Evolutionary conservation across 2,329 filamentous ascomycete genomes (phyloP).

Genomic region (Sporothrix schenckii): DNA sequence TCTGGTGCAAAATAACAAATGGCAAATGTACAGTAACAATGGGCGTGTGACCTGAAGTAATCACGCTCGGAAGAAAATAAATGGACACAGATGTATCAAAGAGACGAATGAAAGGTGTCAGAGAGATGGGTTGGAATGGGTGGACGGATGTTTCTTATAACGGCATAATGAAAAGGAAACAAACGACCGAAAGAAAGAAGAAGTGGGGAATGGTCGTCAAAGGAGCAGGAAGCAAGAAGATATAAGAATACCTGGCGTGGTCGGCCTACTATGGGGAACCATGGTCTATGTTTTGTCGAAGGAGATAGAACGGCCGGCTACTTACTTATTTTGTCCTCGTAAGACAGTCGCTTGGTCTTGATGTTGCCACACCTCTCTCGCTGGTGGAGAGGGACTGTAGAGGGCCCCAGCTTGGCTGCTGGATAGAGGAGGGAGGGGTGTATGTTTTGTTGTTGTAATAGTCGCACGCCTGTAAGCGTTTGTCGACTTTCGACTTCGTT

Average conservation of each 20-base stretch:
- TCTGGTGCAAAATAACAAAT: background rate
- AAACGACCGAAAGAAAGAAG: background rate
- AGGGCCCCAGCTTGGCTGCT: background rate
- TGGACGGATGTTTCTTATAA: background rate
- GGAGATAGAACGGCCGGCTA: conserved; percentile 23
- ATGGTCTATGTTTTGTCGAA: background rate
- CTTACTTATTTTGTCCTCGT: conserved; percentile 24
- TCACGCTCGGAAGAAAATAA: no score
- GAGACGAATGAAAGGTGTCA: background rate
- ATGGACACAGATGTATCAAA: background rate
- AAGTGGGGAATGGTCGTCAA: background rate
- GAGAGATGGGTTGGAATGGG: background rate
- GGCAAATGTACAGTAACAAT: background rate
- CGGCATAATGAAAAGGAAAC: background rate
- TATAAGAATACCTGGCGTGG: conserved; percentile 27
- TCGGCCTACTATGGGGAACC: conserved; percentile 2
- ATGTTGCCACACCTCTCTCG: conserved; percentile 25
- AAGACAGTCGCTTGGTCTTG: background rate
- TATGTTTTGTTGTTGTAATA: background rate
- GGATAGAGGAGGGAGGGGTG: background rate
- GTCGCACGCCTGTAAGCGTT: conserved; percentile 18
- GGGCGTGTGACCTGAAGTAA: background rate
- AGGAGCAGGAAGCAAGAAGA: conserved; percentile 23
- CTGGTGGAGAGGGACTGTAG: background rate
- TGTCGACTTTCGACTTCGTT: conserved; percentile 9